Percentiles rank a stretch among this genome's conserved stretches.
These are phyloP conservation scores for Limtongozyma cylindracea DNA, from an alignment of 805 yeast genomes.

Conservation along the genomic window DNA sequence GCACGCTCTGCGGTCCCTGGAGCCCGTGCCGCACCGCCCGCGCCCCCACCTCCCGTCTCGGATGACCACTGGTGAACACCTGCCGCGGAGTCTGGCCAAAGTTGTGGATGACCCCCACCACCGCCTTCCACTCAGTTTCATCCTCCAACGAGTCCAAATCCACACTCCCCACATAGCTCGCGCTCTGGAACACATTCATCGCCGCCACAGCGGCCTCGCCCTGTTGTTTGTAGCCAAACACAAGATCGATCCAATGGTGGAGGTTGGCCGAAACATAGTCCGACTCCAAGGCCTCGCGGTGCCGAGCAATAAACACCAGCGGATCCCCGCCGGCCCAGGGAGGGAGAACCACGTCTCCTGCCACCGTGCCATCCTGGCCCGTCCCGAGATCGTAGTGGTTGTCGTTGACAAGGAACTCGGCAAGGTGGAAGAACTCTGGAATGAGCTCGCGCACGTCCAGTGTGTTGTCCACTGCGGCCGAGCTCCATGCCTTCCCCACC, in stretches of 20 bases:
- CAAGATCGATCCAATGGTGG: slow-evolving; percentile 66
- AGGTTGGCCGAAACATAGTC: slow-evolving; percentile 53
- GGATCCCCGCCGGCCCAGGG: slow-evolving; percentile 74
- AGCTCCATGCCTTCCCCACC: slow-evolving; percentile 53
- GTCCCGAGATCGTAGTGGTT: slow-evolving; percentile 49
- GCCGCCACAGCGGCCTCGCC: slow-evolving; percentile 45
- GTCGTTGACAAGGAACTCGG: slow-evolving; percentile 47
- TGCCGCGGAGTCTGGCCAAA: slow-evolving; percentile 81
- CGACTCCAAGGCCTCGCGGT: slow-evolving; percentile 68
- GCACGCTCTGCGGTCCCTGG: no score
- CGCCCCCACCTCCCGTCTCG: slow-evolving; percentile 15
- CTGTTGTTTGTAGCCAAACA: slow-evolving; percentile 61
- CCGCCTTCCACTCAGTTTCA: slow-evolving; percentile 47
- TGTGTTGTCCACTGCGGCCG: slow-evolving; percentile 56
- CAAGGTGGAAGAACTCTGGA: slow-evolving; percentile 68
- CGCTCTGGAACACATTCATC: slow-evolving; percentile 58
- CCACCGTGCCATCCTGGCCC: slow-evolving; percentile 32
- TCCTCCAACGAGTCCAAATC: slow-evolving; percentile 52
- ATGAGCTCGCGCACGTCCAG: slow-evolving; percentile 75
- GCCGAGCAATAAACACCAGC: slow-evolving; percentile 40
- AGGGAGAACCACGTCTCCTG: slow-evolving; percentile 46
- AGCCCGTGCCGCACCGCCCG: no score
- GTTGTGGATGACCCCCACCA: slow-evolving; percentile 69
- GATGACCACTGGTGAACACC: slow-evolving; percentile 46
- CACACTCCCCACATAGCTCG: slow-evolving; percentile 69